Evolutionary conservation across 225 moss, liverwort and hornwort species (phyloP), one percentile per base, ranked within the genome.

Genomic region (Pleurozium schreberi): DNA sequence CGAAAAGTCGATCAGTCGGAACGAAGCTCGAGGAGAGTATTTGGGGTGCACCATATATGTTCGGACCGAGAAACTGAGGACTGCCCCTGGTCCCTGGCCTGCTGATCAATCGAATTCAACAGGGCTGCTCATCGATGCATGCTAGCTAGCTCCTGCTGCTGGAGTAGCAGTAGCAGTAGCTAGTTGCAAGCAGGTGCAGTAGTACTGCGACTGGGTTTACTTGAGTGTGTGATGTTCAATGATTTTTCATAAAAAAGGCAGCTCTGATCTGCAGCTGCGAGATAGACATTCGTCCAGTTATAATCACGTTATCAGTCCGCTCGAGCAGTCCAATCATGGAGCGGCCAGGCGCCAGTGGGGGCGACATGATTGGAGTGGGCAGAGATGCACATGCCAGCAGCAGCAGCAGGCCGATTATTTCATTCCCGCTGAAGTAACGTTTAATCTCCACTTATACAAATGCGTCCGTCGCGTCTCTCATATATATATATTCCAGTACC

Each of bases 361-460:
- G 82, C 90, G 90, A 85, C 90, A 92, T 92, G 92, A 92, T 92
- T 92, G 92, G 88, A 92, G 88, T 86, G 86, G 80, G 86, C 92
- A 92, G 92, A 90, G 92, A 67, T 53, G 92, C 92, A 92, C 92
- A 92, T 92, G 92, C 90, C 88, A 82, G 92, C 71, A 70, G 85
- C 85, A 69, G 85, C 53, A 61, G 86, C 86, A 85, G 85, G 70
- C 87, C 86, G 83, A 88, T 90, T 88, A 82, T 90, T 88, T 90
- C 78, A 67, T 67, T 84, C 30, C 55, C 70, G 74, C 79, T 74
- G 40, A 64, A 18, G 58, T 36, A 68, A 77, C 78, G 78, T 65
- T 55, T 87, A 79, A 87, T 64, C 64, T 64, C 40, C 49, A n/a
- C 52, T 52, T 64, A 64, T 52, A 83, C 66, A 69, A 84, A 53